Percentiles rank a stretch among this genome's conserved stretches.
Conservation (phyloP, 1,139 yeast genomes). For the Zhuliangozyma parablackwelliae region DNA sequence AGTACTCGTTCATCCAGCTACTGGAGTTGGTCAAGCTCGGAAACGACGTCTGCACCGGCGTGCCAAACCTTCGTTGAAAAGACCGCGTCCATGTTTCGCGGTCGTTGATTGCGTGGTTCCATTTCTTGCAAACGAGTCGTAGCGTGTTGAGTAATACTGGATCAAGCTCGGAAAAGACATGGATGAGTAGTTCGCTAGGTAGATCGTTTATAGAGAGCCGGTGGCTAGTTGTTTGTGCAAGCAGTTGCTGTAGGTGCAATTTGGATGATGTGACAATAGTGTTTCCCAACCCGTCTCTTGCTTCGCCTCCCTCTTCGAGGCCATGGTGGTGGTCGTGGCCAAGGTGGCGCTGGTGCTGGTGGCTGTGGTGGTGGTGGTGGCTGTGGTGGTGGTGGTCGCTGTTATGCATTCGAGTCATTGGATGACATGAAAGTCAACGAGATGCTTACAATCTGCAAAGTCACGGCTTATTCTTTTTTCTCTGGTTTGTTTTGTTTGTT, state of each 20-base stretch:
- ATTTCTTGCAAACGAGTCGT: constrained; percentile 50
- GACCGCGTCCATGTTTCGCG: constrained; percentile 60
- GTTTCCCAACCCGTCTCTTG: constrained; percentile 17
- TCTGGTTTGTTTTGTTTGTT: too few species aligned
- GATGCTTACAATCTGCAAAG: too few species aligned
- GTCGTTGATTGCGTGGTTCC: constrained; percentile 51
- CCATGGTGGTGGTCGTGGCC: too few species aligned
- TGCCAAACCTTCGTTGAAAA: constrained; percentile 43
- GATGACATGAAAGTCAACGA: too few species aligned
- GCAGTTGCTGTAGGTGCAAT: too few species aligned
- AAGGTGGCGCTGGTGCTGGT: too few species aligned
- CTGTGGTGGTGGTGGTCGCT: too few species aligned
- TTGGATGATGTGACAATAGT: constrained; percentile 5
- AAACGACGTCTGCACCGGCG: constrained; percentile 51
- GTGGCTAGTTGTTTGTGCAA: neutral
- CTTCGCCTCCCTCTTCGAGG: constrained; percentile 3
- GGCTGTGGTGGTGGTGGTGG: too few species aligned
- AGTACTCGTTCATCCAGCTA: constrained; percentile 55
- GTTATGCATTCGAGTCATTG: too few species aligned
- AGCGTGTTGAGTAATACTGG: constrained; percentile 48
- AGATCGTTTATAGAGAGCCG: constrained; percentile 28
- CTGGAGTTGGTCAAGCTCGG: constrained; percentile 53
- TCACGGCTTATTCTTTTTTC: too few species aligned
- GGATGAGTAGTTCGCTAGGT: constrained; percentile 56
- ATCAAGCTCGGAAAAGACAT: constrained; percentile 53